These are phyloP conservation scores for Chaetomium globosum DNA, from an alignment of 2,329 filamentous ascomycete species.

Conservation along the genomic window DNA sequence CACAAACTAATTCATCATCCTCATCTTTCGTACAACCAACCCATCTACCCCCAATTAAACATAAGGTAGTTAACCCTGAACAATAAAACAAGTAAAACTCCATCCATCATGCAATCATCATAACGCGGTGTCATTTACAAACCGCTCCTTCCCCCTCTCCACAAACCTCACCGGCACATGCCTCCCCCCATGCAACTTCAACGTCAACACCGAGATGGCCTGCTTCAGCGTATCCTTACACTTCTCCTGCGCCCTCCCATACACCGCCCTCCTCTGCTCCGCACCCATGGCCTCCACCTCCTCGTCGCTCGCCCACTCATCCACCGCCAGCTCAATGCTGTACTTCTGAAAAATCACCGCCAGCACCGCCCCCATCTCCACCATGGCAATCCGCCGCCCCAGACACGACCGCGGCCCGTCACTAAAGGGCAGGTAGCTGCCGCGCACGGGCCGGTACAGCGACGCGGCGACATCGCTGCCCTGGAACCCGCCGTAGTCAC, in stretches of 20 bases:
- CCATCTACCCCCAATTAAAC: not conserved
- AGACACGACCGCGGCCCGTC: slow-evolving; percentile 61
- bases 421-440: slow-evolving; percentile 61
- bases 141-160: slow-evolving; percentile 69
- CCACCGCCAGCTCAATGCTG: slow-evolving; percentile 71
- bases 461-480: slow-evolving; percentile 63
- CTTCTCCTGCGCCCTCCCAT: slow-evolving; percentile 61
- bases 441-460: slow-evolving; percentile 62
- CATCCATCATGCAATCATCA: slow-evolving; percentile 14
- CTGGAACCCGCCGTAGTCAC: slow-evolving; percentile 61
- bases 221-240: slow-evolving; percentile 55
- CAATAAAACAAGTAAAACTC: not conserved
- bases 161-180: slow-evolving; percentile 70
- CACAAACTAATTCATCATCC: not conserved
- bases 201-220: slow-evolving; percentile 67
- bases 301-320: slow-evolving; percentile 58
- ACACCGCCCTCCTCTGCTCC: slow-evolving; percentile 55
- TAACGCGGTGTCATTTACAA: slow-evolving; percentile 51
- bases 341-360: slow-evolving; percentile 61
- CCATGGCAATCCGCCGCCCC: slow-evolving; percentile 61
- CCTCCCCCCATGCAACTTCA: slow-evolving; percentile 65
- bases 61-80: too few species aligned
- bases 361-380: slow-evolving; percentile 59
- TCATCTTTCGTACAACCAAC: not conserved
- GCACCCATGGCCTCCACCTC: slow-evolving; percentile 56